Base-by-base conservation (phyloP, 2,329 filamentous ascomycete species). In the Pseudogymnoascus sp. region DNA sequence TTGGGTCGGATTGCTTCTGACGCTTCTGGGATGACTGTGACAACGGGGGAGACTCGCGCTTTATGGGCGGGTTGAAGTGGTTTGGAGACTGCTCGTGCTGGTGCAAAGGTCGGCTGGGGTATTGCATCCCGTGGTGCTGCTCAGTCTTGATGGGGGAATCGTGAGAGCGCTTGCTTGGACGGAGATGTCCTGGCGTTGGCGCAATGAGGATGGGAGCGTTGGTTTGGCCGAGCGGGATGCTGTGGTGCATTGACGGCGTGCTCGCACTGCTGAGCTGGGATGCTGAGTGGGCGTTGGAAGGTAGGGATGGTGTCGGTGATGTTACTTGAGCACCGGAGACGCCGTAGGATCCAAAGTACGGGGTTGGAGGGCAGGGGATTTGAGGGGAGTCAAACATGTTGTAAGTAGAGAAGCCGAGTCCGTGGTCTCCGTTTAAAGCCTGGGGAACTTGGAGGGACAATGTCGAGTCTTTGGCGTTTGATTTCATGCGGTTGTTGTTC, bases 271-370 rank as follows among this genome's bases (percentile, higher is more conserved):
- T 69, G 18, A 65, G 33, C 18, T 65, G 62, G n/a, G 64, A 63
- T 31, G 61, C 64, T 14, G 69, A 67, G 16, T 66, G 62, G 47
- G 66, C 60, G 40, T 62, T 61, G 23, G 44, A 65, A 28, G 69
- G 69, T 16, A 69, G 68, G 14, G 66, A 63, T 4, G 56, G 35
- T 31, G 69, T 64, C 14, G 59, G 59, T 3, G 68, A 67, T 14
- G 37, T 21, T 10, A 21, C 60, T 14, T 10, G 38, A 6, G 60
- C 59, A 31, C 65, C 69, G 1, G 70, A 71, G 5, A 71, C 70
- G n/a, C 68, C 66, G 60, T 60, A 70, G 7, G 62, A 38, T 11
- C 70, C 70, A 31, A 37, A 72, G 31, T 69, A 69, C 4, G 69
- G 68, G 5, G 62, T 31, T 4, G 60, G 12, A 62, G 62, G 38